phyloP scores from a whole-genome alignment of 2,329 filamentous ascomycete genomes.

The Drechslera avenae region DNA sequence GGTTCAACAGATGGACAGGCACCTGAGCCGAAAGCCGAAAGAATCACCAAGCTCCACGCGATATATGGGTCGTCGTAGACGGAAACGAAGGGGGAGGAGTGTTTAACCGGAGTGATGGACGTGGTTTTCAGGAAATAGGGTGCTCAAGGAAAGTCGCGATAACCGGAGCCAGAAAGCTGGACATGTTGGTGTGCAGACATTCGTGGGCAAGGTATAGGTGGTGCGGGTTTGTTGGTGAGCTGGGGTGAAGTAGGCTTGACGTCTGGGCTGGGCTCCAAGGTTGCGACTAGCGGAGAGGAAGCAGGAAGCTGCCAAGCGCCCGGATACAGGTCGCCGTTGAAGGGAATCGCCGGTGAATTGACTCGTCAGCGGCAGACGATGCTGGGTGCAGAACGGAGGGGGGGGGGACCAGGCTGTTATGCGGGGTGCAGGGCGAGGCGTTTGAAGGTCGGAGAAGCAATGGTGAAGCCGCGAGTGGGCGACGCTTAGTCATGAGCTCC shows the following conservation, averaged over 20 bases:
- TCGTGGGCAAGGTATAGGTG: slow-evolving; percentile 27
- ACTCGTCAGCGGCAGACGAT: slow-evolving; percentile 17
- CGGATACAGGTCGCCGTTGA: slow-evolving; percentile 12
- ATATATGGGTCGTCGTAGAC: slow-evolving; percentile 28
- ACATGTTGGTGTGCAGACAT: slow-evolving; percentile 59
- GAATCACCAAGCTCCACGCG: slow-evolving; percentile 31
- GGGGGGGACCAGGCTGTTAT: slow-evolving; percentile 16
- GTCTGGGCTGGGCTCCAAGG: slow-evolving; percentile 13
- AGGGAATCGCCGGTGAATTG: slow-evolving; percentile 25
- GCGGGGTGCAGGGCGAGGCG: slow-evolving; percentile 19
- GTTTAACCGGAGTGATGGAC: slow-evolving; percentile 32
- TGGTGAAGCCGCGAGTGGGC: slow-evolving; percentile 23
- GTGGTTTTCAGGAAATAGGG: slow-evolving; percentile 51
- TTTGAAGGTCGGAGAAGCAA: slow-evolving; percentile 20
- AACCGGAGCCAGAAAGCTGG: slow-evolving; percentile 53
- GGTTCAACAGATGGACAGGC: slow-evolving; percentile 2
- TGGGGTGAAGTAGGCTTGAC: slow-evolving; percentile 22
- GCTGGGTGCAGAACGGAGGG: slow-evolving; percentile 17
- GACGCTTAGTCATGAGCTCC: slow-evolving; percentile 13
- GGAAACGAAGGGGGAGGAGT: slow-evolving; percentile 38
- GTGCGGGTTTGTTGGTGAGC: slow-evolving; percentile 20
- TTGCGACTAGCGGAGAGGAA: slow-evolving; percentile 17
- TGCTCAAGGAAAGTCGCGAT: slow-evolving; percentile 59
- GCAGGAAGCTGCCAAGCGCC: slow-evolving; percentile 17
- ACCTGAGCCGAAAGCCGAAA: slow-evolving; percentile 12